A percentile compares a stretch with the other conserved stretches of the same genome.
phyloP scores from a whole-genome alignment of 2,329 filamentous ascomycete genomes.

The Aulographum hederae region DNA sequence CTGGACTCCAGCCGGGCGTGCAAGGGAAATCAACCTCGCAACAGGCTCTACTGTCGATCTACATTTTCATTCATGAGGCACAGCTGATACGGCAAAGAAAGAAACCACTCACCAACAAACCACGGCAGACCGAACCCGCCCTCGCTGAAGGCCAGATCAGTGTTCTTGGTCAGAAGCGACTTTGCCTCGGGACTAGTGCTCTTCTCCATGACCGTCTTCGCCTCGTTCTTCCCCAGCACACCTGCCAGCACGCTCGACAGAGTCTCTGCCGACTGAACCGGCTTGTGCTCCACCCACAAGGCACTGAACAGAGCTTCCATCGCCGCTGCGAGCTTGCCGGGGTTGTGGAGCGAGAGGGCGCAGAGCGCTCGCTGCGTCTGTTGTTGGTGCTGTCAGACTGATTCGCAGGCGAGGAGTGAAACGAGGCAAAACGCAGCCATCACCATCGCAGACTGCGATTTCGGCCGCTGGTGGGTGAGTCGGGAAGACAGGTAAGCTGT shows the following conservation, averaged over 20 bases:
- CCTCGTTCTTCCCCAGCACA: constrained; percentile 25
- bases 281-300: constrained; percentile 31
- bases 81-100: too few relatives aligned
- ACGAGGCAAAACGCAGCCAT: too few relatives aligned
- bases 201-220: constrained; percentile 21
- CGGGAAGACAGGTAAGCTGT: too few relatives aligned
- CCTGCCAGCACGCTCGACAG: constrained; percentile 24
- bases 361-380: constrained; percentile 32
- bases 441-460: neutral
- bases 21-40: constrained; percentile 1
- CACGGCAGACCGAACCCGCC: constrained; percentile 45
- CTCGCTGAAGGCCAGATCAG: constrained; percentile 29
- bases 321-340: constrained; percentile 20
- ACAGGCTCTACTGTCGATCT: neutral
- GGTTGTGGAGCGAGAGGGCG: constrained; percentile 24
- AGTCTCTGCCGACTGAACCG: constrained; percentile 26
- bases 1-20: too few relatives aligned
- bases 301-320: constrained; percentile 30
- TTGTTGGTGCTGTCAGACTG: too few relatives aligned
- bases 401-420: too few relatives aligned
- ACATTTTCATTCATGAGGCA: too few relatives aligned
- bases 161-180: constrained; percentile 27
- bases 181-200: constrained; percentile 25
- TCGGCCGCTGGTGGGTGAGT: too few relatives aligned
- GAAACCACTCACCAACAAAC: constrained; percentile 23